These are phyloP conservation scores for Umbilicaria muhlenbergii DNA, from an alignment of 495 filamentous ascomycete genomes.

Conservation along the genomic window DNA sequence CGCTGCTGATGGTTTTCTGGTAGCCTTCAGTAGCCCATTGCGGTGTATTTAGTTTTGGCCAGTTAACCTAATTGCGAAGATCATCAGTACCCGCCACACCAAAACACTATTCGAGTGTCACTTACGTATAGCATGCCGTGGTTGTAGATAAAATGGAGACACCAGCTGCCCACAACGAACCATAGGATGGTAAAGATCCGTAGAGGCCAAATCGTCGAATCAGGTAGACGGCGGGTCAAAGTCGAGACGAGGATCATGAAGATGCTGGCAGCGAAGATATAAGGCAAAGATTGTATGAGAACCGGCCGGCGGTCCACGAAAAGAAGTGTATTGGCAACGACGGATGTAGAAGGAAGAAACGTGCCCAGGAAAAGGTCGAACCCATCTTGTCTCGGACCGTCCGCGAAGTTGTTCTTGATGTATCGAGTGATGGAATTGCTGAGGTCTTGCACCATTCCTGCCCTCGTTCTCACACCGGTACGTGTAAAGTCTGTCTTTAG, in stretches of 20 bases:
- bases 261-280: constrained; percentile 70
- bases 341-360: constrained; percentile 54
- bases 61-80: constrained; percentile 59
- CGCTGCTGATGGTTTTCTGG: constrained; percentile 66
- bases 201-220: constrained; percentile 59
- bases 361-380: constrained; percentile 87
- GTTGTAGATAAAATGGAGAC: constrained; percentile 51
- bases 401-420: constrained; percentile 77
- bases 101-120: constrained; percentile 8
- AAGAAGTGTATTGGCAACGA: constrained; percentile 45
- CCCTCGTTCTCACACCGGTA: constrained; percentile 69
- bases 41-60: constrained; percentile 86
- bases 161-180: constrained; percentile 51
- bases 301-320: constrained; percentile 82
- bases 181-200: constrained; percentile 65
- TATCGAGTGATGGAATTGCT: constrained; percentile 75
- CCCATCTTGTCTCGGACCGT: constrained; percentile 85
- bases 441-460: constrained; percentile 65
- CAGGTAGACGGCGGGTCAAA: constrained; percentile 51
- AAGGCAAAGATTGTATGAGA: constrained; percentile 78
- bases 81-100: constrained; percentile 5
- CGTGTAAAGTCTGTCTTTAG: constrained; percentile 94
- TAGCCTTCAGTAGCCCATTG: constrained; percentile 75
- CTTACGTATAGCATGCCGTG: constrained; percentile 90
- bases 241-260: constrained; percentile 73